These are phyloP conservation scores for Lecanosticta acicola DNA, from an alignment of 2,329 filamentous ascomycete genomes.

Conservation along the genomic window DNA sequence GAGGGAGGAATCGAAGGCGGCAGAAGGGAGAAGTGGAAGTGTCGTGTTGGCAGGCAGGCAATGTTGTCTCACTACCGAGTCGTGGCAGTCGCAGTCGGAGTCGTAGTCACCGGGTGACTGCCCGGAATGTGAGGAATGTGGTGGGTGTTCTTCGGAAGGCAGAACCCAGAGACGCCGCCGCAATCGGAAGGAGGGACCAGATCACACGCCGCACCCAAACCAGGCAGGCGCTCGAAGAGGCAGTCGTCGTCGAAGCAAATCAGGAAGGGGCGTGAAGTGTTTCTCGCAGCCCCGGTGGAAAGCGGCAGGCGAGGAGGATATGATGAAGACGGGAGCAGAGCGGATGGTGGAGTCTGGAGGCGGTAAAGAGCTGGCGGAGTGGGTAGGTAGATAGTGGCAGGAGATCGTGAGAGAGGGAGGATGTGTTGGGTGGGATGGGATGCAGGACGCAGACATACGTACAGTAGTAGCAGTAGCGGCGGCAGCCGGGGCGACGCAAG, in stretches of 20 bases:
- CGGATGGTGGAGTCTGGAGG: neutral
- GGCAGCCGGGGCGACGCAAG: neutral
- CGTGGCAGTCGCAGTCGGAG: too few relatives aligned
- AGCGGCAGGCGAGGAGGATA: neutral
- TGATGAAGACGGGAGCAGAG: neutral
- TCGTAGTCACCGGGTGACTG: neutral
- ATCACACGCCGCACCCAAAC: neutral
- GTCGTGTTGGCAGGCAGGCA: neutral
- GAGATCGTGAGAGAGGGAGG: too few relatives aligned
- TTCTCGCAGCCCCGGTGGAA: neutral
- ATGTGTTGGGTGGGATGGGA: neutral
- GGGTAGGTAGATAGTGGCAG: neutral
- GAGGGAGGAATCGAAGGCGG: slow-evolving; percentile 4
- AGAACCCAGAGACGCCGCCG: neutral
- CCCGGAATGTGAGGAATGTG: neutral
- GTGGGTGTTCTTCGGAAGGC: neutral
- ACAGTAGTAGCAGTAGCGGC: neutral
- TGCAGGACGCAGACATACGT: neutral
- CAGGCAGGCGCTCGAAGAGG: neutral
- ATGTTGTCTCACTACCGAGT: too few relatives aligned
- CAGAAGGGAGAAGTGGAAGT: neutral
- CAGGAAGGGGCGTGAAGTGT: neutral
- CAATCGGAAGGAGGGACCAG: neutral
- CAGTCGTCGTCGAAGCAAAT: too few relatives aligned
- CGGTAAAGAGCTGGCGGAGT: neutral